Conservation (phyloP, 345 rosid species). For the Lumnitzera racemosa region DNA sequence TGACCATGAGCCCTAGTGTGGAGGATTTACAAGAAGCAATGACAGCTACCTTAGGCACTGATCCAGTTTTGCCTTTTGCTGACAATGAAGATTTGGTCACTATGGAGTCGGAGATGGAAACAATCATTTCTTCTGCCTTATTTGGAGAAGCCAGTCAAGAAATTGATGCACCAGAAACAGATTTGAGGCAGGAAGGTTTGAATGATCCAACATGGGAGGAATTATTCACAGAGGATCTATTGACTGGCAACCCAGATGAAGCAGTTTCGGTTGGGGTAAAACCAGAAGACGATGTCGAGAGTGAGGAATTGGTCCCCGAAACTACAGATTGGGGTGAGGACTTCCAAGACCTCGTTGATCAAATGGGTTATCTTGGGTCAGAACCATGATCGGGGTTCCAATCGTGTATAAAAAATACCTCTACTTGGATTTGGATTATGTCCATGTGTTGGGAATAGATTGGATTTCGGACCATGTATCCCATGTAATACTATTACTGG, state of each 20-base stretch:
- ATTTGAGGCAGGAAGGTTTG: conserved; percentile 8
- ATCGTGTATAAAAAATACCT: neutral
- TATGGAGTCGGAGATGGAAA: conserved; percentile 39
- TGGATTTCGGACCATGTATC: too few relatives aligned
- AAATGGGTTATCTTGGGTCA: conserved; percentile 53
- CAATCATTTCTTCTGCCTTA: conserved; percentile 31
- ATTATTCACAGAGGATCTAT: conserved; percentile 28
- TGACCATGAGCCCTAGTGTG: conserved; percentile 39
- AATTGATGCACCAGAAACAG: conserved; percentile 9
- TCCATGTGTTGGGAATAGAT: too few relatives aligned
- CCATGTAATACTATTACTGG: too few relatives aligned
- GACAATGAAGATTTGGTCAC: conserved; percentile 14
- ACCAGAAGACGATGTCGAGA: conserved; percentile 33
- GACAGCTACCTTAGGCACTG: conserved; percentile 7
- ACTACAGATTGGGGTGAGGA: conserved; percentile 52
- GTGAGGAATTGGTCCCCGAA: conserved; percentile 53
- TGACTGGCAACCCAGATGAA: conserved; percentile 24
- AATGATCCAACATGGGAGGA: conserved; percentile 45
- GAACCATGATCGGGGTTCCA: conserved; percentile 20
- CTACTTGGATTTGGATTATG: too few relatives aligned
- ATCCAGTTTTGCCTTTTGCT: conserved; percentile 8
- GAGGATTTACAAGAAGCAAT: conserved; percentile 34
- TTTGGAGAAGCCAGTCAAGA: conserved; percentile 41
- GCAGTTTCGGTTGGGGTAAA: conserved; percentile 15
- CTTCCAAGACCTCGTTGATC: conserved; percentile 56